phyloP scores from a whole-genome alignment of 1,284 basidiomycete genomes.

The Fomitopsis pinicola region DNA sequence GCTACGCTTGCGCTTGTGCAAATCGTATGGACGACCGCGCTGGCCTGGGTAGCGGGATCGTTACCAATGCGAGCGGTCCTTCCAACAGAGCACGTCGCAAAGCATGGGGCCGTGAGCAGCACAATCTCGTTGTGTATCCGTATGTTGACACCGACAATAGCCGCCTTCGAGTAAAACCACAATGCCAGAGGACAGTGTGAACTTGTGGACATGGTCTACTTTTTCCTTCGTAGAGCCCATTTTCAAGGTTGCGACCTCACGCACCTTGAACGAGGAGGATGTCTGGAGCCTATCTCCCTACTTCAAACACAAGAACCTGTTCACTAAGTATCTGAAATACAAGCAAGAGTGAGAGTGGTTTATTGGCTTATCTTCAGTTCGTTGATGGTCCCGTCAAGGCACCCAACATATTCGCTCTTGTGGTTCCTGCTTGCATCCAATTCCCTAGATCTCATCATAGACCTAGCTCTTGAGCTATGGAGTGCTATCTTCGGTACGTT shows the following conservation, averaged over 20 bases:
- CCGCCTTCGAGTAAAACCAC: conserved; percentile 45
- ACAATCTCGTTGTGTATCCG: background rate
- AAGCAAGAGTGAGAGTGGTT: conserved; percentile 29
- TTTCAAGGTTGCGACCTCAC: conserved; percentile 49
- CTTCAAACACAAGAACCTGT: conserved; percentile 68
- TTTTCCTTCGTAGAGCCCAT: conserved; percentile 76
- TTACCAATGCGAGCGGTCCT: conserved; percentile 42
- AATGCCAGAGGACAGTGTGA: conserved; percentile 70
- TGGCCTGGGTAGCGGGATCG: conserved; percentile 49
- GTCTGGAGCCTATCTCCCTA: conserved; percentile 71
- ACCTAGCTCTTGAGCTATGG: conserved; percentile 53
- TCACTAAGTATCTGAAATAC: conserved; percentile 58
- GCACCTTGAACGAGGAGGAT: conserved; percentile 65
- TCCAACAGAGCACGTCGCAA: conserved; percentile 45
- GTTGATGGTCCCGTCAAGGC: conserved; percentile 25
- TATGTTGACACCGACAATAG: conserved; percentile 25
- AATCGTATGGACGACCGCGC: conserved; percentile 31
- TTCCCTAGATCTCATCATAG: conserved; percentile 66
- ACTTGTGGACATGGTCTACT: conserved; percentile 74
- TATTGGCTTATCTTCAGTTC: background rate
- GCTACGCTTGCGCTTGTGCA: conserved; percentile 28
- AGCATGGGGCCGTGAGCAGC: conserved; percentile 38
- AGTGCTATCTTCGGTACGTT: conserved; percentile 54
- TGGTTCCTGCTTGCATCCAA: conserved; percentile 67
- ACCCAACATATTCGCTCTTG: conserved; percentile 53